Conservation (phyloP, 306 rosid species). For the Trichosanthes truncata region DNA sequence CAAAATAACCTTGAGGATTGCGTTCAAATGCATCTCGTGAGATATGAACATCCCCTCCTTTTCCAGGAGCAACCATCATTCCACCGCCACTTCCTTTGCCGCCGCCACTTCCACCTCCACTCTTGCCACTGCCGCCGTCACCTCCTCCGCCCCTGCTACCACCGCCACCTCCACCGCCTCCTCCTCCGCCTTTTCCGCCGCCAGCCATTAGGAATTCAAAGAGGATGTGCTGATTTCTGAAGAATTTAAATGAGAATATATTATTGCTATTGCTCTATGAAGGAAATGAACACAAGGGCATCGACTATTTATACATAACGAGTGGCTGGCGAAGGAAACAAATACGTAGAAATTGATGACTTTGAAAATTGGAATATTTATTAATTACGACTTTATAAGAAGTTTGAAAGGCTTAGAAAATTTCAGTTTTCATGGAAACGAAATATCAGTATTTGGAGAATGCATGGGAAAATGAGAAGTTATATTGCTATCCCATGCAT, state of each 20-base stretch:
- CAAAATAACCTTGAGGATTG: neutral
- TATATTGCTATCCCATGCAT: too few relatives aligned
- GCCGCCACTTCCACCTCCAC: neutral
- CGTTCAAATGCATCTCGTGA: neutral
- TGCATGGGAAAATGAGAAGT: neutral
- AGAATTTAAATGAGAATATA: neutral
- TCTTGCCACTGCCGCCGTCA: neutral
- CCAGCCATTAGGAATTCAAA: neutral
- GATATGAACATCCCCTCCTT: neutral
- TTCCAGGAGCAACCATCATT: neutral
- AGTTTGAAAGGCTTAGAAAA: neutral
- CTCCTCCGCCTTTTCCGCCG: neutral
- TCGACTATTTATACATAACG: too few relatives aligned
- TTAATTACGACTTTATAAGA: too few relatives aligned
- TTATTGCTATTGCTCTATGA: neutral
- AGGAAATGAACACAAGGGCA: too few relatives aligned
- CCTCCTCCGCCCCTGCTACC: neutral
- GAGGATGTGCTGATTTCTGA: neutral
- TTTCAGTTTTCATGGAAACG: neutral
- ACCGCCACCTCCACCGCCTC: neutral
- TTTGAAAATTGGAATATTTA: neutral
- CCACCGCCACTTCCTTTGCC: neutral
- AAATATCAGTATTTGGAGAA: neutral
- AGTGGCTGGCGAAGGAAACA: too few relatives aligned
- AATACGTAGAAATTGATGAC: neutral